Evolutionary conservation across 176 grass and related monocot species (phyloP).

Genomic region (Carex kokanica): DNA sequence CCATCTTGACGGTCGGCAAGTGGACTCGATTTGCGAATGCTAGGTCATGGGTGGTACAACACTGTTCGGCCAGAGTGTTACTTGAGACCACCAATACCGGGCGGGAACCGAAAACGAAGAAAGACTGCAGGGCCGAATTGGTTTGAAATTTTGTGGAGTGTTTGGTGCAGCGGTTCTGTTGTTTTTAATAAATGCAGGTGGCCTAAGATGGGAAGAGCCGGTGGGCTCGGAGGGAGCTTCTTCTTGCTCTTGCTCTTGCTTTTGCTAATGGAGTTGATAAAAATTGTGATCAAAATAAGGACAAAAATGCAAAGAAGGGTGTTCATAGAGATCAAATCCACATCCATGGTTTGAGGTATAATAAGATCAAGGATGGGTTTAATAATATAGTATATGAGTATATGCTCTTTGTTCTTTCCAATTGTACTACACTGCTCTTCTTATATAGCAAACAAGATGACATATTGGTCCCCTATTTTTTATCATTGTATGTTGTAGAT

Average conservation of each 20-base stretch:
- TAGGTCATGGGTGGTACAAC: constrained; percentile 31
- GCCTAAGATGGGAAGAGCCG: constrained; percentile 25
- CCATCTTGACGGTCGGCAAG: background rate
- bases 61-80: constrained; percentile 22
- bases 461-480: background rate
- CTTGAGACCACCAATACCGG: constrained; percentile 28
- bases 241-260: constrained; percentile 6
- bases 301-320: background rate
- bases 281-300: background rate
- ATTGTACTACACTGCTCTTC: background rate
- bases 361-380: background rate
- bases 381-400: no score
- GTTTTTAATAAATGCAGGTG: constrained; percentile 19
- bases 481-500: background rate
- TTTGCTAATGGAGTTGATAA: background rate
- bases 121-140: constrained; percentile 2
- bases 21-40: constrained; percentile 26
- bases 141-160: constrained; percentile 14
- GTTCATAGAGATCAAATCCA: constrained; percentile 9
- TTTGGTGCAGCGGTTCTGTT: constrained; percentile 17
- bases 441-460: background rate
- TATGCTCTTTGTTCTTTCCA: background rate
- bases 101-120: constrained; percentile 26
- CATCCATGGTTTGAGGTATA: background rate
- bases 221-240: constrained; percentile 11